Conservation (phyloP, 2,329 filamentous ascomycete genomes). For the Fonsecaea multimorphosa region DNA sequence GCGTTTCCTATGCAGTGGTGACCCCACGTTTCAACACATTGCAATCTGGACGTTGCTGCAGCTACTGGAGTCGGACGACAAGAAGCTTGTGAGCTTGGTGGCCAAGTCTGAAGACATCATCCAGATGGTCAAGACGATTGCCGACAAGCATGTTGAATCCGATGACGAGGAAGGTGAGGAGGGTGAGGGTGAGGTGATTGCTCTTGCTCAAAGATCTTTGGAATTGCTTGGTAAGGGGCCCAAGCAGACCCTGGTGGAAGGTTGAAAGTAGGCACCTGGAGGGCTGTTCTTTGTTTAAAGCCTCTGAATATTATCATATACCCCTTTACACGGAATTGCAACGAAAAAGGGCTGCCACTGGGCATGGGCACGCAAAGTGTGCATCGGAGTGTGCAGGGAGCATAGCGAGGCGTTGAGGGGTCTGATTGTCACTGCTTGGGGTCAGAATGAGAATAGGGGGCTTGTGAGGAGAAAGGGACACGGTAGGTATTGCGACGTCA, state of each 20-base stretch:
- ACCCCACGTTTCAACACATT: conserved; percentile 98
- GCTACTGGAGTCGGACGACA: conserved; percentile 92
- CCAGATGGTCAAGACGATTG: conserved; percentile 87
- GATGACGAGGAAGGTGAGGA: conserved; percentile 87
- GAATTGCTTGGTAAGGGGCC: conserved; percentile 81
- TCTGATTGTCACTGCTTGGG: neutral
- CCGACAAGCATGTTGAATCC: conserved; percentile 84
- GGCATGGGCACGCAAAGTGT: conserved; percentile 24
- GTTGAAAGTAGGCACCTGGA: conserved; percentile 52
- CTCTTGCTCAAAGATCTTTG: conserved; percentile 84
- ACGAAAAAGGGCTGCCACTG: conserved; percentile 22
- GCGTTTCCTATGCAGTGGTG: conserved; percentile 89
- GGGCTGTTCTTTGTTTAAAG: conserved; percentile 13
- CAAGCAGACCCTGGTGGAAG: conserved; percentile 80
- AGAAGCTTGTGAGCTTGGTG: conserved; percentile 84
- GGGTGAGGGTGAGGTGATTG: conserved; percentile 91
- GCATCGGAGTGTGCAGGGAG: conserved; percentile 22
- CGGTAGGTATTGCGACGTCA: neutral
- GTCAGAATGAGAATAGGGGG: neutral
- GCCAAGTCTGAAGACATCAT: conserved; percentile 90
- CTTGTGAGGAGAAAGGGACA: neutral
- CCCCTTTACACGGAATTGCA: conserved; percentile 28
- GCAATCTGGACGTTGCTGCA: conserved; percentile 98
- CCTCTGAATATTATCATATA: conserved; percentile 32
- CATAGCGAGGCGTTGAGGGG: conserved; percentile 37